A percentile compares a stretch with the other conserved stretches of the same genome.
phyloP scores from a whole-genome alignment of 2,329 filamentous ascomycete species.

The Phaeosphaeriaceae sp. region DNA sequence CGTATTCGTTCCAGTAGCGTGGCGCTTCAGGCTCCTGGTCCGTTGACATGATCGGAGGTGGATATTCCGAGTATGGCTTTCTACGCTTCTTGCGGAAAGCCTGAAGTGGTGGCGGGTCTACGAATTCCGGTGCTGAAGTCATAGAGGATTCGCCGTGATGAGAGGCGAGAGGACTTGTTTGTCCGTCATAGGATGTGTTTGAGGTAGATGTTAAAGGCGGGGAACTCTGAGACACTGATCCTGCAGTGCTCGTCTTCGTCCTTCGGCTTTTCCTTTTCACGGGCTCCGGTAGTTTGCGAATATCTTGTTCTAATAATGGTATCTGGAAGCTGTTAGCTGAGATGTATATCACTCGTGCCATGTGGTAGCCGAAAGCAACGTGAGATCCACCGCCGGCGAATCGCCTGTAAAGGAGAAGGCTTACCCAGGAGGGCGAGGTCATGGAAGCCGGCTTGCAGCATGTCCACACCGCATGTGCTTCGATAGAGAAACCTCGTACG shows the following conservation, averaged over 20 bases:
- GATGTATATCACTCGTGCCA: not conserved
- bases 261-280: slow-evolving; percentile 37
- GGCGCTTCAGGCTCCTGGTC: slow-evolving; percentile 25
- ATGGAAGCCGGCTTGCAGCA: slow-evolving; percentile 55
- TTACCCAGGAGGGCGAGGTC: slow-evolving; percentile 57
- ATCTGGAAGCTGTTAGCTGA: slow-evolving; percentile 31
- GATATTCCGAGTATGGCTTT: slow-evolving; percentile 37
- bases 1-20: slow-evolving; percentile 86
- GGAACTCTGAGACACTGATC: slow-evolving; percentile 31
- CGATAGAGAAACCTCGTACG: slow-evolving; percentile 61
- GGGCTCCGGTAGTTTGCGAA: slow-evolving; percentile 59
- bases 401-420: not conserved
- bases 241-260: slow-evolving; percentile 27
- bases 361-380: not conserved
- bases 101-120: slow-evolving; percentile 49
- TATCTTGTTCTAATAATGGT: slow-evolving; percentile 56
- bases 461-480: slow-evolving; percentile 60
- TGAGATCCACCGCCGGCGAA: not conserved
- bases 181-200: slow-evolving; percentile 47
- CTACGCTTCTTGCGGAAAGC: slow-evolving; percentile 54
- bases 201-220: slow-evolving; percentile 48
- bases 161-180: slow-evolving; percentile 37
- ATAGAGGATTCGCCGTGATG: slow-evolving; percentile 43
- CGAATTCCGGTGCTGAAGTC: slow-evolving; percentile 43
- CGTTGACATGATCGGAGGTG: slow-evolving; percentile 23